Conservation (phyloP, 257 asterid genomes). For the Verbena officinalis region DNA sequence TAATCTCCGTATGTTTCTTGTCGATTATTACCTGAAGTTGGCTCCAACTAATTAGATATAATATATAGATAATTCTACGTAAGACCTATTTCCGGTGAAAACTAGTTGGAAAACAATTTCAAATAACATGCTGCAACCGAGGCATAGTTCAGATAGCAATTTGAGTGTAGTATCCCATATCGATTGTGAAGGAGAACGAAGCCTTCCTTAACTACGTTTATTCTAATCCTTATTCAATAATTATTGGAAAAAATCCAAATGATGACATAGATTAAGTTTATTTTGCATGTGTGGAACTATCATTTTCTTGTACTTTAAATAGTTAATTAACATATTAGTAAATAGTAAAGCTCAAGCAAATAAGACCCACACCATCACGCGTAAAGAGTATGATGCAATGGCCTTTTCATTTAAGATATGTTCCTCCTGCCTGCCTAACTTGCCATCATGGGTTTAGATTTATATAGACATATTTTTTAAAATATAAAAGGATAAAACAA, state of each 20-base stretch:
- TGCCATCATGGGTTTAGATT: constrained; percentile 7
- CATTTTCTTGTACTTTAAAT: constrained; percentile 10
- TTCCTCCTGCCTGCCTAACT: constrained; percentile 16
- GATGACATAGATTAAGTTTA: not conserved
- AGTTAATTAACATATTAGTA: constrained; percentile 4
- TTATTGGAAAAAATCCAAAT: not conserved
- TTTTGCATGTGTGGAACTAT: constrained; percentile 4
- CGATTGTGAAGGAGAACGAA: no score
- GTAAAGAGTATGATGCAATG: not conserved
- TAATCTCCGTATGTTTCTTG: no score
- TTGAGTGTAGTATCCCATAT: no score
- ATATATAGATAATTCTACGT: no score
- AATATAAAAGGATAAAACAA: not conserved
- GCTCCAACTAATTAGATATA: no score
- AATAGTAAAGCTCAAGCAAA: constrained; percentile 18
- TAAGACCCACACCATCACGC: constrained; percentile 25
- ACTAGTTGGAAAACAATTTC: no score
- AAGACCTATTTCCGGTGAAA: no score
- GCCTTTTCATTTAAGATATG: not conserved
- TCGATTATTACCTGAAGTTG: no score
- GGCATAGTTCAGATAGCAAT: no score
- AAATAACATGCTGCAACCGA: no score
- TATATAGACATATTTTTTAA: not conserved
- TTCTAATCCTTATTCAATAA: not conserved
- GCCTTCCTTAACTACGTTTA: no score